Conservation (phyloP, 176 grass and related monocot genomes). For the Aegilops sharonensis region DNA sequence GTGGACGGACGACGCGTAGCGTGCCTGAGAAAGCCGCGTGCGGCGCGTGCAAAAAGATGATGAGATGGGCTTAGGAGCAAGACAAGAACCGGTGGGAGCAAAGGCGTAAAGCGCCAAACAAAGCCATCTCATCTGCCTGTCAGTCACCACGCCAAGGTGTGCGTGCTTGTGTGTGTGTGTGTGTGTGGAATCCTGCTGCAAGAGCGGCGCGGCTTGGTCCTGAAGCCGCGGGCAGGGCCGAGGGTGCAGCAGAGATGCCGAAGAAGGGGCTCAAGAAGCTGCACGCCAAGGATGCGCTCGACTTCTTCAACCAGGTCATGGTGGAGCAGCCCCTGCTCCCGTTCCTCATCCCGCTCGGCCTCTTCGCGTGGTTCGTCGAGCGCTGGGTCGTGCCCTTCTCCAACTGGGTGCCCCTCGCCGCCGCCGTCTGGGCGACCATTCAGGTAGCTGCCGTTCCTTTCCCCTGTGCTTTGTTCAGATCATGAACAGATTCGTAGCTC, state of each 20-base stretch:
- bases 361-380: constrained; percentile 86
- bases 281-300: constrained; percentile 60
- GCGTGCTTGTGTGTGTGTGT: not conserved
- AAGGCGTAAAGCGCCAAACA: constrained; percentile 33
- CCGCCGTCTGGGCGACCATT: constrained; percentile 93
- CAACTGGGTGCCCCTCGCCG: constrained; percentile 80
- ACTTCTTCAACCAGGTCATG: constrained; percentile 85
- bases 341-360: constrained; percentile 71
- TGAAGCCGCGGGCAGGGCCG: constrained; percentile 12
- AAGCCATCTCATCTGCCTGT: not conserved
- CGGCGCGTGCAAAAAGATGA: not conserved
- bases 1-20: constrained; percentile 5
- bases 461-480: constrained; percentile 13
- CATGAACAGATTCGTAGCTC: not conserved
- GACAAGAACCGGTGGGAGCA: constrained; percentile 18
- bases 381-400: constrained; percentile 98
- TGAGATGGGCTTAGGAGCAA: constrained; percentile 3
- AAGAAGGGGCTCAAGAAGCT: constrained; percentile 63
- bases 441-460: constrained; percentile 37
- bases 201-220: not conserved
- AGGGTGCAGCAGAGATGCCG: constrained; percentile 40
- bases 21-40: not conserved
- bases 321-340: constrained; percentile 81
- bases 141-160: not conserved
- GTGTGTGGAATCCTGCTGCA: not conserved